phyloP scores from a whole-genome alignment of 306 rosid species.

The Trifolium pratense region DNA sequence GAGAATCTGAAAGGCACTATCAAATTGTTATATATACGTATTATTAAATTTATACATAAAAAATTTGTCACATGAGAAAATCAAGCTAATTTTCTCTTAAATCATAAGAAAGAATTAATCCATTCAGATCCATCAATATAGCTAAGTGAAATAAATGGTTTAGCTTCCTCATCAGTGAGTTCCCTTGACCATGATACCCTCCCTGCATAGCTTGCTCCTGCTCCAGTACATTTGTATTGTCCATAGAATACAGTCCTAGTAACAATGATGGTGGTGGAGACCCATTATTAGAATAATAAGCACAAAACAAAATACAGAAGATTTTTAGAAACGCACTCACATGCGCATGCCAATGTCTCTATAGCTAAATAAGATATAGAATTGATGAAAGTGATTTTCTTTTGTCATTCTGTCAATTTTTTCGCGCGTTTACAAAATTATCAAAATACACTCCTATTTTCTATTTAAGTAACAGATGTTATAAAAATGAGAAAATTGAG shows the following conservation, averaged over 20 bases:
- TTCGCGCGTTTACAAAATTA: no score
- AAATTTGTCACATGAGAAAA: conserved; percentile 20
- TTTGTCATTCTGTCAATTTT: no score
- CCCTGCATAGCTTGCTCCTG: conserved; percentile 70
- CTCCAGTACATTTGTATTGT: conserved; percentile 75
- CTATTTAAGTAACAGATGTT: no score
- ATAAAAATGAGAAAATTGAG: no score
- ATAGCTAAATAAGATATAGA: background rate
- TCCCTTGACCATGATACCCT: conserved; percentile 82
- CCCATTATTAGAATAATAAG: conserved; percentile 22
- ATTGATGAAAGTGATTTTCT: background rate
- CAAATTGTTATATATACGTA: background rate
- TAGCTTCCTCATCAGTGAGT: conserved; percentile 66
- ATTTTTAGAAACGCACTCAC: conserved; percentile 39
- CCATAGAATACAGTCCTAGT: conserved; percentile 81
- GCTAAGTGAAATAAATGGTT: conserved; percentile 67
- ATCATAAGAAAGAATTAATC: conserved; percentile 39
- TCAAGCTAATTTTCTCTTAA: background rate
- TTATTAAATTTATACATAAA: conserved; percentile 26
- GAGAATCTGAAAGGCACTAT: conserved; percentile 10
- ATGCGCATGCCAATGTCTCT: conserved; percentile 43
- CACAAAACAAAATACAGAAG: conserved; percentile 6
- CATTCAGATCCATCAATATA: conserved; percentile 65
- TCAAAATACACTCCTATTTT: no score
- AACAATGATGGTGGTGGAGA: conserved; percentile 29